Evolutionary conservation across 352 stramenopile genomes (phyloP).

Genomic region (Phytophthora quininea): DNA sequence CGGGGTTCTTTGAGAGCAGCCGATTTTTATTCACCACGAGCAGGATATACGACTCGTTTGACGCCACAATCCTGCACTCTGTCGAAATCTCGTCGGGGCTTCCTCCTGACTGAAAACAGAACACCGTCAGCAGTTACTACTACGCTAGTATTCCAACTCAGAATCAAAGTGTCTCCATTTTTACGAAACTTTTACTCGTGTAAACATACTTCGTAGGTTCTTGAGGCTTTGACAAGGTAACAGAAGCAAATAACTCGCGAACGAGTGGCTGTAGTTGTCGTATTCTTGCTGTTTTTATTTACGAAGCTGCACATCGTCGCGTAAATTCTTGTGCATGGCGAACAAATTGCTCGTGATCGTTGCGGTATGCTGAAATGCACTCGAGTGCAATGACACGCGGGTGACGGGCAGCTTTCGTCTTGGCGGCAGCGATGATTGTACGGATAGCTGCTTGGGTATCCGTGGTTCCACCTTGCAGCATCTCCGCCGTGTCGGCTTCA

Average conservation of each 20-base stretch:
- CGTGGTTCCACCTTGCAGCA: constrained; percentile 16
- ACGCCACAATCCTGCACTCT: too few relatives aligned
- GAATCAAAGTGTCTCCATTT: too few relatives aligned
- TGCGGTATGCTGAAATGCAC: constrained; percentile 55
- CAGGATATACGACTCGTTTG: too few relatives aligned
- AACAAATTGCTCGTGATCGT: constrained; percentile 41
- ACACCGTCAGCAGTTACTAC: too few relatives aligned
- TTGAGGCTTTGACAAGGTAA: background rate
- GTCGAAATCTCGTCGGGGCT: too few relatives aligned
- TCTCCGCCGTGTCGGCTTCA: constrained; percentile 42
- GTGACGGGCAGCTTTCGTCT: constrained; percentile 41
- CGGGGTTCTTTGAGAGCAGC: too few relatives aligned
- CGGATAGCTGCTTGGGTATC: constrained; percentile 11
- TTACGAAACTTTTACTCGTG: too few relatives aligned
- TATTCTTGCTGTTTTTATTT: background rate
- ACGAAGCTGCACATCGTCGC: constrained; percentile 18
- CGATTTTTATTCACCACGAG: too few relatives aligned
- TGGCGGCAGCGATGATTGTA: constrained; percentile 17
- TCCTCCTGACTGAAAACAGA: too few relatives aligned
- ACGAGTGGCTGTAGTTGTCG: background rate
- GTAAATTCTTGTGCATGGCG: constrained; percentile 45
- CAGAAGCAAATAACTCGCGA: too few relatives aligned
- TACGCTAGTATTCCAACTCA: too few relatives aligned
- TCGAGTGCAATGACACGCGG: constrained; percentile 58
- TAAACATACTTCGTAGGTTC: background rate